phyloP scores from a whole-genome alignment of 495 filamentous ascomycete genomes.

The Penicillium cataractarum region DNA sequence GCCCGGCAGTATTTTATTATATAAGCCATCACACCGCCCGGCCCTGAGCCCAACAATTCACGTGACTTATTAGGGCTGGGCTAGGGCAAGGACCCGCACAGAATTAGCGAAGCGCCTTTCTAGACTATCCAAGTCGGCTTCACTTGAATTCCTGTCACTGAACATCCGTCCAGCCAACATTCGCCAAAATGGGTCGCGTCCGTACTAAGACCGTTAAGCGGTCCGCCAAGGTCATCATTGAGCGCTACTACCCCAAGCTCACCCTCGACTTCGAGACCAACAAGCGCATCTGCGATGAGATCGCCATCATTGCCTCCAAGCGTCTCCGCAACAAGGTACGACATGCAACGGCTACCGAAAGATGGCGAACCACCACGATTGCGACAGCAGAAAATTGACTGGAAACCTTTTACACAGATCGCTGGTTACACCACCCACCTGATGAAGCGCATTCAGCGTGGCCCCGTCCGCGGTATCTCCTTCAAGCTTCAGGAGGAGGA shows the following conservation, averaged over 20 bases:
- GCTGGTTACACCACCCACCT: slow-evolving; percentile 90
- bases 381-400: slow-evolving; percentile 5
- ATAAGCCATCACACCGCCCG: neutral
- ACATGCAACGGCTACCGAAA: slow-evolving; percentile 4
- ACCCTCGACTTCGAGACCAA: slow-evolving; percentile 99
- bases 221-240: slow-evolving; percentile 99
- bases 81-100: slow-evolving; percentile 36
- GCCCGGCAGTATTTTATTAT: slow-evolving; percentile 9
- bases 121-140: slow-evolving; percentile 20
- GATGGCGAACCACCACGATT: neutral
- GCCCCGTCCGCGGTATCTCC: slow-evolving; percentile 98
- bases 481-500: slow-evolving; percentile 99
- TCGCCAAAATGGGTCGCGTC: slow-evolving; percentile 94
- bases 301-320: slow-evolving; percentile 98
- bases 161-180: slow-evolving; percentile 53
- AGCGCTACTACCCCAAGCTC: slow-evolving; percentile 97
- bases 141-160: slow-evolving; percentile 15
- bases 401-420: slow-evolving; percentile 60
- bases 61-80: slow-evolving; percentile 34
- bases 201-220: slow-evolving; percentile 99
- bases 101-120: slow-evolving; percentile 34
- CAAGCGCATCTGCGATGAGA: slow-evolving; percentile 99
- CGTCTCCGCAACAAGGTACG: slow-evolving; percentile 95
- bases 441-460: slow-evolving; percentile 99
- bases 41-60: too few relatives aligned